phyloP scores from a whole-genome alignment of 2,329 filamentous ascomycete species.

The Neonectria ditissima region DNA sequence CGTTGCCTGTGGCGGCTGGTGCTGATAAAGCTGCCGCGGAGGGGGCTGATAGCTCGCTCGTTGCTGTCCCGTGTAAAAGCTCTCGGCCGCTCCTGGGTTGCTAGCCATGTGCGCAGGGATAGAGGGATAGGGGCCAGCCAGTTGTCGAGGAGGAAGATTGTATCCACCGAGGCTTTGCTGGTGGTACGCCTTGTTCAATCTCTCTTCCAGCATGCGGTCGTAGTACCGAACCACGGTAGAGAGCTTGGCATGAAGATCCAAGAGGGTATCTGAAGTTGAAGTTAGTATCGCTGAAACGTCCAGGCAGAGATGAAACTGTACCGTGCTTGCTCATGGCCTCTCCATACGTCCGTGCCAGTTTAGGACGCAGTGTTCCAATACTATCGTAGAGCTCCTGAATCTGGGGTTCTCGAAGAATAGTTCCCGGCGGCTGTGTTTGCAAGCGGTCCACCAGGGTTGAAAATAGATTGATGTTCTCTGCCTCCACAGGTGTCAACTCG shows the following conservation, averaged over 20 bases:
- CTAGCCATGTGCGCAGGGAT: slow-evolving; percentile 67
- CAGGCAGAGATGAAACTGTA: slow-evolving; percentile 54
- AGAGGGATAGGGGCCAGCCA: slow-evolving; percentile 76
- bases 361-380: slow-evolving; percentile 92
- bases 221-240: slow-evolving; percentile 98
- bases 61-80: slow-evolving; percentile 81
- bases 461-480: slow-evolving; percentile 97
- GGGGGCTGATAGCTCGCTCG: slow-evolving; percentile 62
- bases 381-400: slow-evolving; percentile 99
- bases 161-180: slow-evolving; percentile 80
- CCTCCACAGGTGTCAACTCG: slow-evolving; percentile 91
- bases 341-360: slow-evolving; percentile 93
- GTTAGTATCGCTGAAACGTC: slow-evolving; percentile 30
- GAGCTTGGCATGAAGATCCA: slow-evolving; percentile 94
- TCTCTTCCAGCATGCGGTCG: slow-evolving; percentile 96
- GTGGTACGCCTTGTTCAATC: slow-evolving; percentile 90
- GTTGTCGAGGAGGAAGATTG: slow-evolving; percentile 63
- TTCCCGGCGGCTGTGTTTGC: slow-evolving; percentile 94
- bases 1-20: slow-evolving; percentile 48
- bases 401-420: slow-evolving; percentile 95
- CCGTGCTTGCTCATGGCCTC: slow-evolving; percentile 99
- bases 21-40: slow-evolving; percentile 45
- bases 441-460: slow-evolving; percentile 92
- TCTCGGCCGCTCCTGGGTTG: slow-evolving; percentile 73
- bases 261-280: slow-evolving; percentile 77